A percentile compares a stretch with the other conserved stretches of the same genome.
Evolutionary conservation across 441 rosid species (phyloP).

Genomic region (Mallotus japonicus): DNA sequence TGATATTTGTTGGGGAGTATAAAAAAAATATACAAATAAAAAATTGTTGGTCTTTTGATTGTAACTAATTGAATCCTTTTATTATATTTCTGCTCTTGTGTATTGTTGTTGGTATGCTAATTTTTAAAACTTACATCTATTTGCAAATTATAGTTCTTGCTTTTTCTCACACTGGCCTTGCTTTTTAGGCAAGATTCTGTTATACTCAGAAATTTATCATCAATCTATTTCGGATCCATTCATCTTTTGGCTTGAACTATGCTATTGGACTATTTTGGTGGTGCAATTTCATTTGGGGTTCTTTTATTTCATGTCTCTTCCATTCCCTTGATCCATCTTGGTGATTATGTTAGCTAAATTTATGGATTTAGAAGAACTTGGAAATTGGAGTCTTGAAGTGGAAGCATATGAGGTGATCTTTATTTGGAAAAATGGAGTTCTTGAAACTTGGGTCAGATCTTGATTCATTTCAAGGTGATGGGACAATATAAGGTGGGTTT

Average conservation of each 20-base stretch:
- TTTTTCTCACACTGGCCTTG: slow-evolving; percentile 29
- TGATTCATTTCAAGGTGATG: too few relatives aligned
- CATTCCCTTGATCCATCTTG: not conserved
- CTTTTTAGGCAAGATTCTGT: slow-evolving; percentile 43
- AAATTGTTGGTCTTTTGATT: too few relatives aligned
- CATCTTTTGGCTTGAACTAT: slow-evolving; percentile 18
- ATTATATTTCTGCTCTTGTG: too few relatives aligned
- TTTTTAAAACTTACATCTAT: too few relatives aligned
- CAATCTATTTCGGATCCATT: slow-evolving; percentile 28
- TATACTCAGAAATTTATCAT: slow-evolving; percentile 33
- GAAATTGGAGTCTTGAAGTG: slow-evolving; percentile 17
- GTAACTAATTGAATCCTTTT: too few relatives aligned
- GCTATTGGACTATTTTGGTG: slow-evolving; percentile 12
- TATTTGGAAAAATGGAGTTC: too few relatives aligned
- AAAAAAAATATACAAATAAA: too few relatives aligned
- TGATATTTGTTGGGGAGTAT: too few relatives aligned
- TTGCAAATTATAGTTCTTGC: slow-evolving; percentile 22
- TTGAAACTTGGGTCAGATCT: too few relatives aligned
- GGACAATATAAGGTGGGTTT: too few relatives aligned
- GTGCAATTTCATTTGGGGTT: slow-evolving; percentile 15
- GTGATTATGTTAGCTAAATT: slow-evolving; percentile 22
- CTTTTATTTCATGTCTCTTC: not conserved
- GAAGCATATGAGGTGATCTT: too few relatives aligned
- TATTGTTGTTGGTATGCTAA: too few relatives aligned
- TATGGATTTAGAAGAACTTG: slow-evolving; percentile 19